Evolutionary conservation across 148 eudicot species (phyloP), one percentile per base, ranked within the genome.

Genomic region (Salicornia ramosissima): DNA sequence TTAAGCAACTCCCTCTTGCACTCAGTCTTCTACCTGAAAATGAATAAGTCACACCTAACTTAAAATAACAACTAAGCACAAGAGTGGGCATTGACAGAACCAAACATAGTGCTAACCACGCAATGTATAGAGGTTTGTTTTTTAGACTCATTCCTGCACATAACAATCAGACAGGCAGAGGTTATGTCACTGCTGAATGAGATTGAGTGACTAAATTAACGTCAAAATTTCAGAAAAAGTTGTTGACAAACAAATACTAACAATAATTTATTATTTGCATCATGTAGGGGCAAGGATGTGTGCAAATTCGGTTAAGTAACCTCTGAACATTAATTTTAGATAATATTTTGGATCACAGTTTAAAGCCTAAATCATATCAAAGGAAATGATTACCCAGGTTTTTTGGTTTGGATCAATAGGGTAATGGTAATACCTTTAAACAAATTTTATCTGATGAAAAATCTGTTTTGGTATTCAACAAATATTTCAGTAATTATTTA

Each of bases 81-180:
- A 26, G 60, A 64, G 34, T 11, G n/a, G 28, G 61, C 65, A 67
- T 74, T 57, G 71, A 74, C 71, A 55, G 28, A 56, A 66, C 71
- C 77, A 74, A 67, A 74, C 65, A 24, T 58, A 67, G 42, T 66
- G 77, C 71, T 33, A 67, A 47, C 59, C 66, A 67, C 59, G 21
- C 33, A n/a, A 18, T 43, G 19, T 65, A 71, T 74, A 65, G 71
- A 57, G 19, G 59, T 51, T 51, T 13, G 13, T 51, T 51, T 31
- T 14, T 22, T 7, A 21, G 19, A 31, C 28, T 67, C n/a, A 66
- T 50, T 30, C 57, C 31, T 30, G 59, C 70, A 47, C 39, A 61
- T 42, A 14, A 25, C 53, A 52, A 22, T 43, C 67, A 33, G 67
- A 71, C 74, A 60, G 50, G 24, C 4, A 70, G 33, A 19, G 54